Base-by-base conservation (phyloP, 2,329 filamentous ascomycete species). In the Colletotrichum aenigma region DNA sequence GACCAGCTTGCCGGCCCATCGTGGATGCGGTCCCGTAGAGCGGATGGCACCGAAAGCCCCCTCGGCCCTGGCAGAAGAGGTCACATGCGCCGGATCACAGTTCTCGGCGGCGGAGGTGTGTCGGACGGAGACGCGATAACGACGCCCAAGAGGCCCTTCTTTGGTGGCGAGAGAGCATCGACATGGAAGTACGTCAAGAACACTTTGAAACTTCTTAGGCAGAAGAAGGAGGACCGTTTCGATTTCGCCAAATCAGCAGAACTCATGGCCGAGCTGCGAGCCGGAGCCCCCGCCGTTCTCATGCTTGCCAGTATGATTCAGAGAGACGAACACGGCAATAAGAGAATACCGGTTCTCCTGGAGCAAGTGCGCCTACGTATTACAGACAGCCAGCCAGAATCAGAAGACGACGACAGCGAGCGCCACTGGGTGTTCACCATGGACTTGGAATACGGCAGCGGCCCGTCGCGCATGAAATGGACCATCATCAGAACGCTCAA, bases 291-390 rank as follows among this genome's bases (percentile, higher is more conserved):
- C 5, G 97, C 97, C 28, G 97, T 96, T 24, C 88, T 99, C 74
- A 98, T 99, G 85, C 88, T 99, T 68, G 97, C 97, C 9, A 98
- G 96, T 82, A 98, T 98, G 95, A 97, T 98, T 80, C 97, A 98
- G 85, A 91, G 97, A 73, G 97, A 99, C 80, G 97, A 99, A 84
- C 95, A 98, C 80, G 96, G 96, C 65, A 97, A 98, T 85, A 97
- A 95, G 85, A 93, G 96, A 75, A 98, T 99, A 73, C 97, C 97
- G 0, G 96, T 99, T 69, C 91, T 99, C 5, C 90, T 99, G 8
- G 97, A 99, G 84, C 97, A 99, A 86, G 89, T 99, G 75, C 98
- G 98, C 83, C 90, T 99, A 75, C 92, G 91, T 73, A 94, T 99
- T 75, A 94, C 93, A 10, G 95, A 98, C 80, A 98, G 95, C 80